These are phyloP conservation scores for Leucocoprinus sp. DNA, from an alignment of 768 basidiomycete species.

Conservation along the genomic window DNA sequence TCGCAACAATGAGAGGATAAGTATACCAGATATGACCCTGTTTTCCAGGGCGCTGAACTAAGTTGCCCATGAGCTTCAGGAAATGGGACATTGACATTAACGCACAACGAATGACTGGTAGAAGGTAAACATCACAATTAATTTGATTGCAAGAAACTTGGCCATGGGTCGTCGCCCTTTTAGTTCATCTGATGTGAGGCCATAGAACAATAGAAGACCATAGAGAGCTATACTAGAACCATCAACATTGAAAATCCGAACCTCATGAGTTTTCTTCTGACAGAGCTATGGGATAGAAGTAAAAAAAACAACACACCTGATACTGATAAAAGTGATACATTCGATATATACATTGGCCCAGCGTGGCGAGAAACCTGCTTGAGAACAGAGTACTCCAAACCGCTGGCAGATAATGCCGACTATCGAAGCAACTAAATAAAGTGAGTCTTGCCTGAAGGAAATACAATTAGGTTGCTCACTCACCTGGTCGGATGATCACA, in stretches of 20 bases:
- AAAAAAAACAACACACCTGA: slow-evolving; percentile 67
- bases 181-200: slow-evolving; percentile 74
- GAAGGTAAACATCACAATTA: slow-evolving; percentile 83
- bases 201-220: slow-evolving; percentile 79
- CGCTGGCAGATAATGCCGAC: slow-evolving; percentile 73
- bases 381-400: slow-evolving; percentile 60
- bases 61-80: background rate
- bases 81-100: slow-evolving; percentile 1
- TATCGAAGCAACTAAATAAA: slow-evolving; percentile 46
- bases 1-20: background rate
- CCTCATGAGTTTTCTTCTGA: background rate
- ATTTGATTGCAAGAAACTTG: slow-evolving; percentile 83
- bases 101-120: slow-evolving; percentile 75
- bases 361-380: slow-evolving; percentile 46
- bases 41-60: slow-evolving; percentile 64
- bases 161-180: slow-evolving; percentile 64
- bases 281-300: too few relatives aligned
- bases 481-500: slow-evolving; percentile 57
- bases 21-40: slow-evolving; percentile 55
- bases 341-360: slow-evolving; percentile 68
- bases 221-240: slow-evolving; percentile 70
- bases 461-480: background rate
- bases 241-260: background rate
- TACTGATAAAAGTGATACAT: slow-evolving; percentile 71
- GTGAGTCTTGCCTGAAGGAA: background rate